Evolutionary conservation across 1,284 basidiomycete species (phyloP).

Genomic region (Neolentinus lepideus): DNA sequence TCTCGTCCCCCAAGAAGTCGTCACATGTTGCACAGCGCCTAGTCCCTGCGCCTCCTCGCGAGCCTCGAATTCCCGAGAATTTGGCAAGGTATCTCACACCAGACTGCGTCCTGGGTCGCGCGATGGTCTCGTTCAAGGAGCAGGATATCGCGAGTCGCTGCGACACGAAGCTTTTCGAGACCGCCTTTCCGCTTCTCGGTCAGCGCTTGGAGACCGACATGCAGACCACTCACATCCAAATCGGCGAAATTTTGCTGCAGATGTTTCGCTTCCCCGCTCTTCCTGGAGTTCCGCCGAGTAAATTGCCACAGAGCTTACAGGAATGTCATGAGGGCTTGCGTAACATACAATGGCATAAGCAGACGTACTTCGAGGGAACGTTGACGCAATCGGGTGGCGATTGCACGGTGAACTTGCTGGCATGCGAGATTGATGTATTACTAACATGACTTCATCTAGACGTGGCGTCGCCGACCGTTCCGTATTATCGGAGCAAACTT

Average conservation of each 20-base stretch:
- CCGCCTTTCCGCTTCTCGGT: conserved; percentile 77
- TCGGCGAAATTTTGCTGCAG: conserved; percentile 80
- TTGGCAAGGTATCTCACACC: conserved; percentile 78
- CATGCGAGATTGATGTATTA: not conserved
- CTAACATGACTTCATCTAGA: conserved; percentile 33
- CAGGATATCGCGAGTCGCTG: conserved; percentile 74
- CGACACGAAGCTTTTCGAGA: conserved; percentile 79
- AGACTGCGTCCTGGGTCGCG: conserved; percentile 74
- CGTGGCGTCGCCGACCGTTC: conserved; percentile 83
- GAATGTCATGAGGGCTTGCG: conserved; percentile 88
- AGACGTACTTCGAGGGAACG: conserved; percentile 87
- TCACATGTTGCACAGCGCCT: conserved; percentile 30
- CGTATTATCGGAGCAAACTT: conserved; percentile 83
- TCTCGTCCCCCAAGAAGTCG: conserved; percentile 70
- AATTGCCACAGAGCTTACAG: conserved; percentile 87
- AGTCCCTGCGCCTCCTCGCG: conserved; percentile 26
- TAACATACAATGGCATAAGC: conserved; percentile 87
- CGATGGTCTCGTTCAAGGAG: conserved; percentile 83
- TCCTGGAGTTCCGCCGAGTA: conserved; percentile 69
- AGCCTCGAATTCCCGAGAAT: conserved; percentile 50
- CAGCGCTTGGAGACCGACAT: conserved; percentile 55
- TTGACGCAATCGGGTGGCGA: conserved; percentile 96
- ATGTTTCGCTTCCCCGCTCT: conserved; percentile 87
- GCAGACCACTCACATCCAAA: conserved; percentile 51
- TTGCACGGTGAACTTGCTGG: conserved; percentile 52